Conservation (phyloP, 2,329 filamentous ascomycete genomes). For the Ophiostoma perfectum region DNA sequence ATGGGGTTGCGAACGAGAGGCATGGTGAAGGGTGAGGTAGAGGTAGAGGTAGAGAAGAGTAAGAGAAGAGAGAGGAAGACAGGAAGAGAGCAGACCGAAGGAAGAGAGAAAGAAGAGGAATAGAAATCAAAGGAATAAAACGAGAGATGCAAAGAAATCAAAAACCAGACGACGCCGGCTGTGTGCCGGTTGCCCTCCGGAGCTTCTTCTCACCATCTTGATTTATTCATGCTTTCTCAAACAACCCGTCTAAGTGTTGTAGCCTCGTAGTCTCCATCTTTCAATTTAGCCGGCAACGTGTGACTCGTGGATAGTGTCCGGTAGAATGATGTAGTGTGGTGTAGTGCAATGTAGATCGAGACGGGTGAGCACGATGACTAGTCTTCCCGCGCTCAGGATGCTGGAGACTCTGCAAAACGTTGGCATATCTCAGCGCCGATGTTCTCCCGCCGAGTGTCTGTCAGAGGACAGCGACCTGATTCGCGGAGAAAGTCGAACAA, state of each 20-base stretch:
- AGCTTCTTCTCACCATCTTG: neutral
- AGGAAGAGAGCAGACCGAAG: neutral
- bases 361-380: neutral
- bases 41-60: neutral
- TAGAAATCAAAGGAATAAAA: neutral
- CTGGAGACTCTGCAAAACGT: neutral
- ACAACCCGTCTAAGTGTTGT: neutral
- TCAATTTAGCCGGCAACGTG: constrained; percentile 22
- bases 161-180: neutral
- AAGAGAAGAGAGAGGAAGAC: neutral
- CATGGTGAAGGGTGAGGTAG: constrained; percentile 10
- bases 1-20: constrained; percentile 43
- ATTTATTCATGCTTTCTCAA: neutral
- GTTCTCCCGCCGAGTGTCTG: neutral
- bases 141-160: neutral
- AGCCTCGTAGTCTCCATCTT: constrained; percentile 7
- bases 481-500: neutral
- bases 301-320: constrained; percentile 22
- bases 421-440: neutral
- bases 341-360: neutral
- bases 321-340: constrained; percentile 8
- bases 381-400: neutral
- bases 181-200: neutral
- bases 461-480: neutral
- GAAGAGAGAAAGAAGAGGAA: neutral